These are phyloP conservation scores for Nakaseomyces glabratus DNA, from an alignment of 1,139 yeast genomes.

Conservation along the genomic window DNA sequence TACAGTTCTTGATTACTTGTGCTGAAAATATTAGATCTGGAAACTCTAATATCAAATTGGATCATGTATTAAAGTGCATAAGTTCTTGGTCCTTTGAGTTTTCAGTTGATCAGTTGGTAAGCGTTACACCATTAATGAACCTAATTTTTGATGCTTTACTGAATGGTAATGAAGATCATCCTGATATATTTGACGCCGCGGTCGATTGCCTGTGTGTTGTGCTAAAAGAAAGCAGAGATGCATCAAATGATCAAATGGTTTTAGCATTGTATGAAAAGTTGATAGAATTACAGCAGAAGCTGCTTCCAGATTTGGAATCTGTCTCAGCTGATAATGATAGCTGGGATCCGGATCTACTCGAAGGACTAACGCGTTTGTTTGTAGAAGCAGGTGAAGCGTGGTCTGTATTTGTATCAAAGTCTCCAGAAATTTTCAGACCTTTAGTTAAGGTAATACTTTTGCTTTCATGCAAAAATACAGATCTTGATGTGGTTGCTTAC, in stretches of 20 bases:
- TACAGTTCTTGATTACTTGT: constrained; percentile 47
- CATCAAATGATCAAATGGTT: constrained; percentile 52
- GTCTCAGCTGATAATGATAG: constrained; percentile 17
- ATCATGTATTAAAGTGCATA: constrained; percentile 56
- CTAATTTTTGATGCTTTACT: constrained; percentile 62
- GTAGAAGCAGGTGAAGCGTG: constrained; percentile 95
- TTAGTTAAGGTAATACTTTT: constrained; percentile 62
- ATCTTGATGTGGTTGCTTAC: constrained; percentile 79
- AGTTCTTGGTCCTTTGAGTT: constrained; percentile 87
- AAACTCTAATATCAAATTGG: constrained; percentile 17
- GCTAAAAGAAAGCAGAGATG: constrained; percentile 71
- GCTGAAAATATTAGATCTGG: constrained; percentile 34
- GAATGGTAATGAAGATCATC: constrained; percentile 31
- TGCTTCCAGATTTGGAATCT: constrained; percentile 18
- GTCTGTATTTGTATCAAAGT: constrained; percentile 77
- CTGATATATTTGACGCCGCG: constrained; percentile 74
- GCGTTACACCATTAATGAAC: constrained; percentile 52
- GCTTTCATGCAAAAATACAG: constrained; percentile 36
- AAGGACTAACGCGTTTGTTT: constrained; percentile 66
- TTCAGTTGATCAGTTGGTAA: constrained; percentile 56
- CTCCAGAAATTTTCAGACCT: constrained; percentile 62
- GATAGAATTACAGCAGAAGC: constrained; percentile 39
- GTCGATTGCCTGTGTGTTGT: constrained; percentile 77
- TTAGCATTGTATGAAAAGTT: constrained; percentile 62
- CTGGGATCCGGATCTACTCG: constrained; percentile 45